Evolutionary conservation across 495 filamentous ascomycete genomes (phyloP), one percentile per base, ranked within the genome.

Genomic region (Xylaria castorea): DNA sequence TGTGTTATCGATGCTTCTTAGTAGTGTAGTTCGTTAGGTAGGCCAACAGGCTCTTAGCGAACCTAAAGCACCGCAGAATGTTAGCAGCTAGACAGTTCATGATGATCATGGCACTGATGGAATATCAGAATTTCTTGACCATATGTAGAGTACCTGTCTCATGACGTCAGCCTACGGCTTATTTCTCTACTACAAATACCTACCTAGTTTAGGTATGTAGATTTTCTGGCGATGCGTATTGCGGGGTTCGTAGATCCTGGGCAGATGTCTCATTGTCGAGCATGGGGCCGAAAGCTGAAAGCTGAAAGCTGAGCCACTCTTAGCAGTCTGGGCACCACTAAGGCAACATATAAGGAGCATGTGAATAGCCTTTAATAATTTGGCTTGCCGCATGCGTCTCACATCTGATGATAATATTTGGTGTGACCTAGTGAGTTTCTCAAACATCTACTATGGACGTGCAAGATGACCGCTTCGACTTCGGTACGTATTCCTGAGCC

Each of bases 331-430:
- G 27, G 27, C 38, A 27, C 20, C 9, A 5, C 51, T 50, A 42
- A 70, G 40, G 55, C 25, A 70, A 44, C 42, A 6, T 27, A 70
- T 70, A 70, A 70, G 25, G n/a, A 70, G 55, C 5, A 25, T 38
- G 32, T 5, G 27, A 20, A 12, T 22, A 7, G 30, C n/a, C 22
- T 40, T 8, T 5, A 44, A 14, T 12, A 32, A 1, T 22, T 46
- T 30, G 53, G 1, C 16, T 69, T 34, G 22, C 30, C 9, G 2
- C 20, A 25, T 38, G 46, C n/a, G 11, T 34, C 27, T 5, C 5
- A 46, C 61, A n/a, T 44, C 38, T 4, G 61, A n/a, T 22, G 1
- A 42, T 44, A 5, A 18, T 20, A 44, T 64, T 44, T 27, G 50
- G 0, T 18, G 50, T 38, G 18, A 40, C 22, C 1, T 30, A 58